Evolutionary conservation across 257 asterid species (phyloP).

Genomic region (Coffea eugenioides): DNA sequence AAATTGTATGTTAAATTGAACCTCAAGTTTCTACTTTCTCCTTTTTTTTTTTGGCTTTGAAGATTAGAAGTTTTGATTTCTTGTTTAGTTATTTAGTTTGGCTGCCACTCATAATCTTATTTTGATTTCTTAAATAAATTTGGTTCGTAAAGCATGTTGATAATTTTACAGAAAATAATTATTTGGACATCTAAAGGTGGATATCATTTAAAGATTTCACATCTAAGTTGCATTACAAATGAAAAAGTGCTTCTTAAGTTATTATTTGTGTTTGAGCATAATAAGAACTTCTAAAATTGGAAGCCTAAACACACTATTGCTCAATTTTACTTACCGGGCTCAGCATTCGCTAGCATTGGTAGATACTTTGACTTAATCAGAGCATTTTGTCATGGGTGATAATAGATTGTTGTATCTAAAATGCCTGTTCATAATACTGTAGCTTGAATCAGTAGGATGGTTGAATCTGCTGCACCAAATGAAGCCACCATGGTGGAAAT

Average conservation of each 20-base stretch:
- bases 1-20: too few species aligned
- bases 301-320: not conserved
- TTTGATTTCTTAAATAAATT: not conserved
- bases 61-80: too few species aligned
- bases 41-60: too few species aligned
- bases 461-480: constrained; percentile 25
- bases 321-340: not conserved
- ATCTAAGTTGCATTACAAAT: not conserved
- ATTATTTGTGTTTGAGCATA: not conserved
- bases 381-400: not conserved
- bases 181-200: not conserved
- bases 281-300: not conserved
- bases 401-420: not conserved
- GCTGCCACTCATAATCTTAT: too few species aligned
- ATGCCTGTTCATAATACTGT: constrained; percentile 8
- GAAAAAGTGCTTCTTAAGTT: not conserved
- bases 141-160: not conserved
- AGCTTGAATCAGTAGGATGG: constrained; percentile 32
- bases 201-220: not conserved
- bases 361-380: not conserved
- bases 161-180: constrained; percentile 4
- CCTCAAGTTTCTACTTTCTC: too few species aligned
- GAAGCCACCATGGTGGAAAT: constrained; percentile 32
- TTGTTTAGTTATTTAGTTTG: too few species aligned
- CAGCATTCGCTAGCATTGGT: not conserved